phyloP scores from a whole-genome alignment of 768 basidiomycete species.

The Mycena alexandri region DNA sequence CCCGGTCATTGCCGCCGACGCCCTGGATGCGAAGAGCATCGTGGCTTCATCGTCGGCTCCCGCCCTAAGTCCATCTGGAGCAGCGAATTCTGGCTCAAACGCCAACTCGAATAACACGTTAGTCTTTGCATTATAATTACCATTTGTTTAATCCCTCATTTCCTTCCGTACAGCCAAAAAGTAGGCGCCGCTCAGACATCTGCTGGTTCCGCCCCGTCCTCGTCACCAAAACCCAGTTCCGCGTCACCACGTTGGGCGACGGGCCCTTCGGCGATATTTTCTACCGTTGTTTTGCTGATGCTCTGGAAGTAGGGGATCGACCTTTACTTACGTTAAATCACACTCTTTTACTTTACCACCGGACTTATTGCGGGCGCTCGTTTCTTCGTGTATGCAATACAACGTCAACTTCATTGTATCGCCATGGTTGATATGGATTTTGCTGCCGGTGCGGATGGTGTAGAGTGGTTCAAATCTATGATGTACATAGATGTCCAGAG shows the following conservation, averaged over 20 bases:
- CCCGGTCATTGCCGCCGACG: conserved; percentile 10
- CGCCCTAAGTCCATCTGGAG: background rate
- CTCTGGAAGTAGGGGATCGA: background rate
- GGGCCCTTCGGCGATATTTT: background rate
- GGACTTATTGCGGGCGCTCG: background rate
- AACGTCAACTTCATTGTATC: too few relatives aligned
- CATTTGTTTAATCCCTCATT: background rate
- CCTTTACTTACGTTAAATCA: background rate
- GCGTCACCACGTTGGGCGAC: background rate
- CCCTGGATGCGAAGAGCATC: conserved; percentile 9
- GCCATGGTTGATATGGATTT: too few relatives aligned
- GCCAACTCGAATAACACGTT: background rate
- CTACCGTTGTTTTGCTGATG: background rate
- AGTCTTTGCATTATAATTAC: background rate
- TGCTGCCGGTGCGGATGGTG: too few relatives aligned
- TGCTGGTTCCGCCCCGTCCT: background rate
- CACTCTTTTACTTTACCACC: background rate
- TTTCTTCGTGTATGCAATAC: too few relatives aligned
- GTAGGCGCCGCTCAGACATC: background rate
- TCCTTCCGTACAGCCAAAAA: background rate
- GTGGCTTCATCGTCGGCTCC: background rate
- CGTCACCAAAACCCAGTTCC: background rate
- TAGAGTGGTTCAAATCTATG: too few relatives aligned
- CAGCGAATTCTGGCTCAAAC: too few relatives aligned
- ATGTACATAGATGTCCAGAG: too few relatives aligned